Percentiles rank a stretch among this genome's conserved stretches.
Evolutionary conservation across 129 eudicot genomes (phyloP).

Genomic region (Flaveria linearis): DNA sequence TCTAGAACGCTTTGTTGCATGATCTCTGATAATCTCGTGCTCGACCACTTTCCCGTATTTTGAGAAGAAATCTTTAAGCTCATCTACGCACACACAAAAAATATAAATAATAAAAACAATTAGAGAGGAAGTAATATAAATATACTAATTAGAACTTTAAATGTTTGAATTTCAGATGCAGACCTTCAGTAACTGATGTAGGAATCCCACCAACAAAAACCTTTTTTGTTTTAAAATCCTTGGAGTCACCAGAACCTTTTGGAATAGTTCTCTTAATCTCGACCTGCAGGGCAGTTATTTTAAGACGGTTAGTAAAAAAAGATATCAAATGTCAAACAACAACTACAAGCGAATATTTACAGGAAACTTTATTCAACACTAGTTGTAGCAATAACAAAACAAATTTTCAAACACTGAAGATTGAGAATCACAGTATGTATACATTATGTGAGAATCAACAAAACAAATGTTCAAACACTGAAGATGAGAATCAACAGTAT

Average conservation of each 20-base stretch:
- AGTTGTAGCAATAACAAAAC: too few relatives aligned
- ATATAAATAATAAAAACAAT: background rate
- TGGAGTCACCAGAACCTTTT: conserved; percentile 82
- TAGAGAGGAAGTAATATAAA: background rate
- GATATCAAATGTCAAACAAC: too few relatives aligned
- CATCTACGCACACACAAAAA: conserved; percentile 44
- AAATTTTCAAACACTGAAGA: background rate
- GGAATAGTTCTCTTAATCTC: conserved; percentile 97
- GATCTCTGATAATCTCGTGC: conserved; percentile 92
- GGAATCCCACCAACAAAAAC: conserved; percentile 97
- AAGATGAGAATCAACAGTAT: background rate
- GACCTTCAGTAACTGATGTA: conserved; percentile 82
- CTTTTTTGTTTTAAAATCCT: conserved; percentile 87
- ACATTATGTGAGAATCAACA: background rate
- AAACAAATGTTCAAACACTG: background rate
- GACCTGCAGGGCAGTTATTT: conserved; percentile 46
- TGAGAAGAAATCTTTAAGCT: conserved; percentile 78
- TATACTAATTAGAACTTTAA: background rate
- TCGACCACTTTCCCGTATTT: conserved; percentile 87
- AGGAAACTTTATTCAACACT: too few relatives aligned
- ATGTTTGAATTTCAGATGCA: conserved; percentile 1
- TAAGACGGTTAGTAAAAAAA: too few relatives aligned
- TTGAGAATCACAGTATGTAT: background rate
- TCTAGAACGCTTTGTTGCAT: conserved; percentile 81
- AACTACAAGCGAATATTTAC: too few relatives aligned